Evolutionary conservation across 2,329 filamentous ascomycete species (phyloP).

Genomic region (Diplocarpon mali): DNA sequence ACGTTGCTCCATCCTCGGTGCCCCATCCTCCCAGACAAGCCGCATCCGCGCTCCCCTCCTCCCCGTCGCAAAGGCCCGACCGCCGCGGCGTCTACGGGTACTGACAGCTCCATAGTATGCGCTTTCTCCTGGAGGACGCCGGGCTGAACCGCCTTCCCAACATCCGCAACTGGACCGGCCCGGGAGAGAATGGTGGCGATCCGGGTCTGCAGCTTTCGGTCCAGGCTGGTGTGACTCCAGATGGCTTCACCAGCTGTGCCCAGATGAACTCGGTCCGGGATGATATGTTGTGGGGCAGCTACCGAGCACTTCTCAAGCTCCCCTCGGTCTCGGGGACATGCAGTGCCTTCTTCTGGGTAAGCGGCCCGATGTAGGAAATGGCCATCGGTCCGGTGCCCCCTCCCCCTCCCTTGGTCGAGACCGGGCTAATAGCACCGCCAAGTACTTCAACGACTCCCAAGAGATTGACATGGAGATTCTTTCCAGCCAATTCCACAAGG

Average conservation of each 20-base stretch:
- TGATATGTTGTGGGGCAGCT: slow-evolving; percentile 61
- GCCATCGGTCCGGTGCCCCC: neutral
- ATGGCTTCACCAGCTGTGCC: slow-evolving; percentile 46
- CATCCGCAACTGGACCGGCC: slow-evolving; percentile 32
- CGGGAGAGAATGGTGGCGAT: slow-evolving; percentile 34
- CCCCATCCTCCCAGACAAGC: neutral
- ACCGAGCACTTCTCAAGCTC: slow-evolving; percentile 51
- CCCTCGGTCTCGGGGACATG: slow-evolving; percentile 44
- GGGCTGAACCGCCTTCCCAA: slow-evolving; percentile 38
- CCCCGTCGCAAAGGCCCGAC: neutral
- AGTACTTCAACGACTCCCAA: slow-evolving; percentile 67
- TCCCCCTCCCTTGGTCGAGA: neutral
- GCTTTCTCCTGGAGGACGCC: slow-evolving; percentile 47
- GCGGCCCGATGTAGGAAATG: slow-evolving; percentile 4
- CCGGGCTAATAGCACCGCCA: slow-evolving; percentile 26
- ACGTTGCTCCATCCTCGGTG: neutral
- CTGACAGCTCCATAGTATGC: slow-evolving; percentile 32
- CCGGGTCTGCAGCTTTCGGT: slow-evolving; percentile 49
- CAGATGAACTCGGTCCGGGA: slow-evolving; percentile 51
- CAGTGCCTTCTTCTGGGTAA: slow-evolving; percentile 69
- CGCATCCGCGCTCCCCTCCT: neutral
- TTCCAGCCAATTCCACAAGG: slow-evolving; percentile 48
- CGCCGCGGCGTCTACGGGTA: neutral
- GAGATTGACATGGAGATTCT: slow-evolving; percentile 78
- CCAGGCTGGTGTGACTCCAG: slow-evolving; percentile 29